A percentile compares a stretch with the other conserved stretches of the same genome.
phyloP scores from a whole-genome alignment of 257 asterid genomes.

The Solanum habrochaites region DNA sequence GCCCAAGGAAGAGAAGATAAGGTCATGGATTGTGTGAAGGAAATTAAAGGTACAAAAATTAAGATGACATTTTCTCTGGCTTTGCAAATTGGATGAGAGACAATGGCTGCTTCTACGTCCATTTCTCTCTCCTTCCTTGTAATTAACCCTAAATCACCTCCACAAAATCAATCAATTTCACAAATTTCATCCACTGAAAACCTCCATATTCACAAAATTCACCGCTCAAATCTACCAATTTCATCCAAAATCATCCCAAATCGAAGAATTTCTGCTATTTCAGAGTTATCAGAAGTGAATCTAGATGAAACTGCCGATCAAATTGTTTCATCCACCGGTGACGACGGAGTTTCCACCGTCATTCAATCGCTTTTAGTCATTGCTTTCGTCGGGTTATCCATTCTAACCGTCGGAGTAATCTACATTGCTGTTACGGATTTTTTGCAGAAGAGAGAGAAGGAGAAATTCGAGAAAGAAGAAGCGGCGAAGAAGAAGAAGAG shows the following conservation, averaged over 20 bases:
- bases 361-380: conserved; percentile 39
- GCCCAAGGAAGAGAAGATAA: neutral
- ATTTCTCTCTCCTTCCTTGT: neutral
- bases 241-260: neutral
- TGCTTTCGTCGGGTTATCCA: conserved; percentile 66
- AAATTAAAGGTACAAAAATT: neutral
- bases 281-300: neutral
- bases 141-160: neutral
- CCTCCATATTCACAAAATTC: neutral
- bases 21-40: neutral
- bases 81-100: neutral
- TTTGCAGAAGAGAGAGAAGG: conserved; percentile 75
- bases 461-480: conserved; percentile 73
- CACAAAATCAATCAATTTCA: neutral
- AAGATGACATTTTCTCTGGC: neutral
- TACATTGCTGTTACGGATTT: conserved; percentile 79
- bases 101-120: neutral
- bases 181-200: neutral
- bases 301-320: conserved; percentile 29
- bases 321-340: conserved; percentile 25
- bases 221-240: neutral
- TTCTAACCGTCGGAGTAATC: conserved; percentile 80
- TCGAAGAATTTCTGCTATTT: neutral
- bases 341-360: conserved; percentile 29
- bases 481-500: conserved; percentile 46